These are phyloP conservation scores for Pelargonium myrrhifolium DNA, from an alignment of 441 rosid species.

Conservation along the genomic window DNA sequence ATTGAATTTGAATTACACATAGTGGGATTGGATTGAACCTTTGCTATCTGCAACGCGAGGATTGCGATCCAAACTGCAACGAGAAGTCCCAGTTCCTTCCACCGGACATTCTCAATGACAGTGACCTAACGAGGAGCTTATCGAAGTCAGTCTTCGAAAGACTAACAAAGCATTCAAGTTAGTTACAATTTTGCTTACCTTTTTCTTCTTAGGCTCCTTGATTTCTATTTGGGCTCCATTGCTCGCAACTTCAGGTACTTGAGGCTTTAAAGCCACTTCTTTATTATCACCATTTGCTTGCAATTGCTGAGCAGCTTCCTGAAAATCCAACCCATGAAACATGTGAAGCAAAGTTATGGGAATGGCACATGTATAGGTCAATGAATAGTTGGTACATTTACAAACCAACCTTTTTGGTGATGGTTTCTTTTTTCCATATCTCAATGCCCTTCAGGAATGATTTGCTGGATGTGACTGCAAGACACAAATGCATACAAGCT, in stretches of 20 bases:
- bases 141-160: slow-evolving; percentile 3
- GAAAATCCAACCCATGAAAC: background rate
- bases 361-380: no score
- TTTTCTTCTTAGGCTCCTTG: background rate
- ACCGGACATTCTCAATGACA: slow-evolving; percentile 47
- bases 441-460: slow-evolving; percentile 61
- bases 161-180: slow-evolving; percentile 5
- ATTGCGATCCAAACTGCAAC: slow-evolving; percentile 57
- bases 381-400: no score
- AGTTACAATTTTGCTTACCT: background rate
- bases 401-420: slow-evolving; percentile 38
- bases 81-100: slow-evolving; percentile 70
- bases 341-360: background rate
- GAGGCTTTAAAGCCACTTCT: slow-evolving; percentile 41
- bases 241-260: background rate
- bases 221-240: background rate
- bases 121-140: slow-evolving; percentile 26
- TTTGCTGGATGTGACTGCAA: slow-evolving; percentile 54
- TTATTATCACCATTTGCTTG: slow-evolving; percentile 19
- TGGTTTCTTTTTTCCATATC: slow-evolving; percentile 65
- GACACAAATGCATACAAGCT: slow-evolving; percentile 6
- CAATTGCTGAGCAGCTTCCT: slow-evolving; percentile 18
- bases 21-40: slow-evolving; percentile 33
- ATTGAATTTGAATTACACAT: no score
- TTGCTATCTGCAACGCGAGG: slow-evolving; percentile 49